These are phyloP conservation scores for Macrophomina tecta DNA, from an alignment of 2,329 filamentous ascomycete species.

Conservation along the genomic window DNA sequence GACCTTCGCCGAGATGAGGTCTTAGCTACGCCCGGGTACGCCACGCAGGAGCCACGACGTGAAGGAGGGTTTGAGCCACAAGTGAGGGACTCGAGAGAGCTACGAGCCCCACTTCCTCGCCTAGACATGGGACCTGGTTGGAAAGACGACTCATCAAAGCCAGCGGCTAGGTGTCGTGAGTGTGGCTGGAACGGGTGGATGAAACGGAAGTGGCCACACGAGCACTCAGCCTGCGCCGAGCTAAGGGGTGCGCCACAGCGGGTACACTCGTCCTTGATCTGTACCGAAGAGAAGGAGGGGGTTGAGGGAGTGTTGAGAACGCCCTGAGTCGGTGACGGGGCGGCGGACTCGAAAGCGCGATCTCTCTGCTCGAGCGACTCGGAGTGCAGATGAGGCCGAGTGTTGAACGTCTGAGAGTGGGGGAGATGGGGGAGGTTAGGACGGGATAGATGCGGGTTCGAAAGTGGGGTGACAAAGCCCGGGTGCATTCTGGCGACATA, in stretches of 20 bases:
- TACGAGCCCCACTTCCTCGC: conserved; percentile 19
- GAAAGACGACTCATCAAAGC: conserved; percentile 11
- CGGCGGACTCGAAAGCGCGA: background rate
- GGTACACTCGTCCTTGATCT: conserved; percentile 23
- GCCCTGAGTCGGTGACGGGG: conserved; percentile 12
- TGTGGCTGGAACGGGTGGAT: conserved; percentile 24
- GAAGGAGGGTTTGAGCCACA: conserved; percentile 21
- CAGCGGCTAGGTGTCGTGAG: conserved; percentile 14
- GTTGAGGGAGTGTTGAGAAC: conserved; percentile 9
- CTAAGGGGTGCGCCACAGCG: conserved; percentile 23
- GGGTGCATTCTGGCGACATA: conserved; percentile 2
- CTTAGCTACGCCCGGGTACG: conserved; percentile 10
- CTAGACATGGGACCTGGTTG: conserved; percentile 20
- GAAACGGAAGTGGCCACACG: conserved; percentile 19
- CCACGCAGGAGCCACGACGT: conserved; percentile 19
- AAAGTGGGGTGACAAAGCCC: conserved; percentile 7
- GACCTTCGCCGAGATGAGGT: conserved; percentile 2
- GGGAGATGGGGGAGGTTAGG: conserved; percentile 4
- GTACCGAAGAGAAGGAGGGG: conserved; percentile 3
- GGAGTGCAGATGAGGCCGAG: conserved; percentile 7
- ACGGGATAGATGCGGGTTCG: background rate
- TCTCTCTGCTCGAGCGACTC: conserved; percentile 23
- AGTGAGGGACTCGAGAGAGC: conserved; percentile 18
- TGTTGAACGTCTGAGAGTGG: background rate
- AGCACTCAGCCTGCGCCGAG: conserved; percentile 24